These are phyloP conservation scores for Desmodesmus armatus DNA, from an alignment of 139 green algal genomes.

Conservation along the genomic window DNA sequence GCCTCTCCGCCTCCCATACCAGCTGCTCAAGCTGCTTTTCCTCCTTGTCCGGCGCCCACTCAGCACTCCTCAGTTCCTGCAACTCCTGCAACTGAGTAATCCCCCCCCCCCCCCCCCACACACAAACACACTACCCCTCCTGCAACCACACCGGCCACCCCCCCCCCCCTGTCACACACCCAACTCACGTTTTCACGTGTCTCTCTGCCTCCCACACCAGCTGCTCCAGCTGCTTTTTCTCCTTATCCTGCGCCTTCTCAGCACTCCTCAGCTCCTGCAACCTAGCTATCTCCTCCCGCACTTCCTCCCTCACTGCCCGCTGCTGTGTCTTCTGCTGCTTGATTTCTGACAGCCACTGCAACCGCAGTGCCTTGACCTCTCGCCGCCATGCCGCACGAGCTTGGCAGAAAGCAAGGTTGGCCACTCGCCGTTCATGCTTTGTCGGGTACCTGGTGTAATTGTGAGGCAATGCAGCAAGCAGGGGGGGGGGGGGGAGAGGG, in stretches of 20 bases:
- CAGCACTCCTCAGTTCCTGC: background rate
- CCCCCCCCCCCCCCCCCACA: too few species aligned
- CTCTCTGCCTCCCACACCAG: slow-evolving; percentile 7
- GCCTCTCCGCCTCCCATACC: background rate
- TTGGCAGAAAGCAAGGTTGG: background rate
- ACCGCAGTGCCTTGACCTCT: background rate
- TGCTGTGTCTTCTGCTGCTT: background rate
- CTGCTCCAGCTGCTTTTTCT: background rate
- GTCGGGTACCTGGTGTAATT: background rate
- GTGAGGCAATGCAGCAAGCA: too few species aligned
- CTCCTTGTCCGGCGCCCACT: background rate
- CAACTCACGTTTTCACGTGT: background rate
- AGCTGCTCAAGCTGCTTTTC: background rate
- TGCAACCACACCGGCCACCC: background rate
- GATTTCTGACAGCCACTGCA: slow-evolving; percentile 22
- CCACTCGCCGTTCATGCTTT: background rate
- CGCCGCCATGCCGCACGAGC: background rate
- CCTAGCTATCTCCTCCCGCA: background rate
- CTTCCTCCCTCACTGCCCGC: background rate
- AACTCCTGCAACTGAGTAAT: too few species aligned
- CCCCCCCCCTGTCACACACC: background rate
- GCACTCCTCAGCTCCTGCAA: background rate
- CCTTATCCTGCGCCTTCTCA: background rate
- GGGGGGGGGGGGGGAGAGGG: too few species aligned
- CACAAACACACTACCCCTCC: background rate